These are phyloP conservation scores for Starmerella etchellsii DNA, from an alignment of 805 yeast species.

Conservation along the genomic window DNA sequence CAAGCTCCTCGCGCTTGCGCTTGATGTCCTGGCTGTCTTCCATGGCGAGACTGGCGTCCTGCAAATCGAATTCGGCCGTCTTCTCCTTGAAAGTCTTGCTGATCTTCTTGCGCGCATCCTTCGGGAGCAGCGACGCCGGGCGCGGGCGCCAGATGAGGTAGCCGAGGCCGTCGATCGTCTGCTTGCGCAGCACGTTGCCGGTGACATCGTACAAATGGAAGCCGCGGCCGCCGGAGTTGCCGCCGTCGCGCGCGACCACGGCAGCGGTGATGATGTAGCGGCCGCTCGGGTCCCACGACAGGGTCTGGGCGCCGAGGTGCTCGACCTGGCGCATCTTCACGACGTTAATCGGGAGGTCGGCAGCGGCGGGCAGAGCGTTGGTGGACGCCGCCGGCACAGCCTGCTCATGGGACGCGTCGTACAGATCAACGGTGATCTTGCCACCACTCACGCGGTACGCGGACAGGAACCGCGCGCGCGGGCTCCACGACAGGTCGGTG, in stretches of 20 bases:
- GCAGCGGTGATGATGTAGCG: conserved; percentile 54
- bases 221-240: conserved; percentile 57
- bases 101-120: conserved; percentile 76
- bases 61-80: conserved; percentile 85
- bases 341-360: conserved; percentile 44
- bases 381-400: conserved; percentile 14
- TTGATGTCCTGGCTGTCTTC: conserved; percentile 84
- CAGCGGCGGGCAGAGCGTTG: conserved; percentile 23
- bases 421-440: conserved; percentile 58
- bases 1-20: conserved; percentile 63
- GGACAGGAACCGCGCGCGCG: conserved; percentile 76
- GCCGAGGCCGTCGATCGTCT: conserved; percentile 67
- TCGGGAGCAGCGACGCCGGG: conserved; percentile 63
- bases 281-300: conserved; percentile 94
- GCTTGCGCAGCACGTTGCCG: conserved; percentile 66
- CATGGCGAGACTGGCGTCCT: conserved; percentile 90
- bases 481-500: conserved; percentile 60
- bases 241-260: conserved; percentile 10
- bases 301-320: conserved; percentile 65
- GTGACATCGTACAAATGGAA: conserved; percentile 75
- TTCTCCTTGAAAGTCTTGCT: conserved; percentile 79
- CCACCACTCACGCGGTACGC: conserved; percentile 36
- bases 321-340: conserved; percentile 51
- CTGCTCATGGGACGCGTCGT: conserved; percentile 62
- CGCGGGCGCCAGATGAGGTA: conserved; percentile 96